Evolutionary conservation across 202 grass and related monocot genomes (phyloP), one percentile per base, ranked within the genome.

Genomic region (Saccharum hybrid): DNA sequence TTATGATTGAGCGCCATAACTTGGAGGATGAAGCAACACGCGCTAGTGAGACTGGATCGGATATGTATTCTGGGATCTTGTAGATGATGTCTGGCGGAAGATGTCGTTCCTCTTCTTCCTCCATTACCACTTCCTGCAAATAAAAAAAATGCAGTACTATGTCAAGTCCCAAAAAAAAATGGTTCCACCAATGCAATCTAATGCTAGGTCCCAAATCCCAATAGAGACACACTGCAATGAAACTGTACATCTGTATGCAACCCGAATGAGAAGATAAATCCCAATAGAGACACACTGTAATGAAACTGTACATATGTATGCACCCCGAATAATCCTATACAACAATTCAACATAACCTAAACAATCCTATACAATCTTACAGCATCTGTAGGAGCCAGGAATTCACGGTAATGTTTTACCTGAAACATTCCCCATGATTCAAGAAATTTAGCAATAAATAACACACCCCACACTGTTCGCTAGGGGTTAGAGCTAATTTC

Each of bases 81-180:
- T 43, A 37, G 6, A 78, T 64, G 66, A 78, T 87, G 66, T 87
- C 85, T 36, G 56, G 41, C 23, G 85, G 85, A 87, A 87, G 79
- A 52, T 42, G 16, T 0, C 42, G 52, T 2, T 5, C 3, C 4
- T 36, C 21, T 42, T 63, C 56, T 43, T 81, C 72, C 51, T 82
- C 85, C 72, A 82, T 87, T 7, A 3, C 26, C 8, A 9, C 68
- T 82, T 69, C 40, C 65, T 72, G 73, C 11, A 77, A 71, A 54
- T 33, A 28, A 81, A 81, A 36, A 46, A 77, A 77, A 57, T 21
- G 19, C 18, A 33, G 54, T 3, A 14, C 21, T 8, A 16, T 52
- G 14, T 33, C 21, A 61, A 61, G 9, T 57, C 18, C 51, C 2
- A 13, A 7, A 54, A 60, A n/a, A 3, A n/a, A 54, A 66, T 0